A percentile compares a stretch with the other conserved stretches of the same genome.
Conservation (phyloP, 2,329 filamentous ascomycete species). For the Aspergillus tanneri region DNA sequence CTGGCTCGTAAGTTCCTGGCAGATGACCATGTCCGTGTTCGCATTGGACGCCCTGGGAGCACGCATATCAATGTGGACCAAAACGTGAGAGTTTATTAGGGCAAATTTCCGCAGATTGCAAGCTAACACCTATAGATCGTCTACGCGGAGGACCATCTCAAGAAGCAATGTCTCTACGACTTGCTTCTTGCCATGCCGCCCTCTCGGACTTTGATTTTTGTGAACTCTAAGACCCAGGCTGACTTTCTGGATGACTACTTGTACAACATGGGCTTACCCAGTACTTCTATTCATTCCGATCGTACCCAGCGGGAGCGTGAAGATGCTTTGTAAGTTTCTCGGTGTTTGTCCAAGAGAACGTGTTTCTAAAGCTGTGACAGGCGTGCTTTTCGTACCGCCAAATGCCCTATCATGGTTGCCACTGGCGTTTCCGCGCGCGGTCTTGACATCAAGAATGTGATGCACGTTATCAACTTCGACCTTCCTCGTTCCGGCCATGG, state of each 20-base stretch:
- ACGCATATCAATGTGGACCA: slow-evolving; percentile 82
- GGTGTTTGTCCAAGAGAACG: not conserved
- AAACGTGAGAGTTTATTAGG: slow-evolving; percentile 39
- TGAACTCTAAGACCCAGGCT: slow-evolving; percentile 74
- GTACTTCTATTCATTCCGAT: slow-evolving; percentile 83
- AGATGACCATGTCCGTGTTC: slow-evolving; percentile 72
- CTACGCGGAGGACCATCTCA: slow-evolving; percentile 63
- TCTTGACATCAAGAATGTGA: slow-evolving; percentile 81
- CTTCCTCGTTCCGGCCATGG: slow-evolving; percentile 71
- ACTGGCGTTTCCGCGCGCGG: slow-evolving; percentile 87
- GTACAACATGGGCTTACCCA: slow-evolving; percentile 75
- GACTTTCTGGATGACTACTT: slow-evolving; percentile 87
- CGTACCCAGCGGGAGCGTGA: slow-evolving; percentile 90
- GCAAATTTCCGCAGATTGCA: not conserved
- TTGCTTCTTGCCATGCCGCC: slow-evolving; percentile 69
- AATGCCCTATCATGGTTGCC: slow-evolving; percentile 75
- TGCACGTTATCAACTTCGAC: slow-evolving; percentile 93
- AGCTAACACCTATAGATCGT: slow-evolving; percentile 51
- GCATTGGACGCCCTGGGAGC: slow-evolving; percentile 82
- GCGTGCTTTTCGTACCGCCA: slow-evolving; percentile 74
- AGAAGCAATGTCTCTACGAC: slow-evolving; percentile 70
- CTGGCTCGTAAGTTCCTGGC: slow-evolving; percentile 75
- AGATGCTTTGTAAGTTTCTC: slow-evolving; percentile 70
- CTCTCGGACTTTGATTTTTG: slow-evolving; percentile 82
- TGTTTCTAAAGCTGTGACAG: slow-evolving; percentile 34